phyloP scores from a whole-genome alignment of 2,329 filamentous ascomycete species.

The Hymenoscyphus occultus region DNA sequence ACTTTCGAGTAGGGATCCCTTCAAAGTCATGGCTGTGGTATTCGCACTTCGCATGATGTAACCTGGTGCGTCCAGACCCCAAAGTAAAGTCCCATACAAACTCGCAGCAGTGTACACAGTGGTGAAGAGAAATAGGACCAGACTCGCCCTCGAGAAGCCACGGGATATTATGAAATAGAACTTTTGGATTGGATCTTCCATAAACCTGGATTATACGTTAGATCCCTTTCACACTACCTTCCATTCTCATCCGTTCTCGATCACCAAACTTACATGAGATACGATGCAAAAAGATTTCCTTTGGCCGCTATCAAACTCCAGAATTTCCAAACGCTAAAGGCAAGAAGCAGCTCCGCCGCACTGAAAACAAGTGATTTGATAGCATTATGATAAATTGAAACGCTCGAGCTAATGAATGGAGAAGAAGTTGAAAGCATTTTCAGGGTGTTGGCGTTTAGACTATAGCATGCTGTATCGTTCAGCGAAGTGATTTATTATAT shows the following conservation, averaged over 20 bases:
- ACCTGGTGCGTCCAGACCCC: constrained; percentile 10
- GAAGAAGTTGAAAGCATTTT: constrained; percentile 9
- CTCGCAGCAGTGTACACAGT: constrained; percentile 2
- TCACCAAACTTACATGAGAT: neutral
- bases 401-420: constrained; percentile 7
- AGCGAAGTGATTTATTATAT: neutral
- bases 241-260: neutral
- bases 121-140: constrained; percentile 6
- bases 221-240: neutral
- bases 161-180: constrained; percentile 8
- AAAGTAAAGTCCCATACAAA: constrained; percentile 11
- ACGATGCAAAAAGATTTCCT: constrained; percentile 4
- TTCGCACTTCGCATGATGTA: constrained; percentile 7
- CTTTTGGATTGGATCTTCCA: constrained; percentile 11
- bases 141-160: constrained; percentile 6
- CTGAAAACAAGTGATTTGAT: constrained; percentile 12
- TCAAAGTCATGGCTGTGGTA: neutral
- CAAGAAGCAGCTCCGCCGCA: constrained; percentile 7
- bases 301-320: constrained; percentile 8
- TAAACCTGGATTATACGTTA: neutral
- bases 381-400: constrained; percentile 11
- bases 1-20: constrained; percentile 9
- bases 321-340: constrained; percentile 4
- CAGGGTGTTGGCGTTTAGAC: neutral
- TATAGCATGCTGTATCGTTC: neutral